Percentiles rank a stretch among this genome's conserved stretches.
phyloP scores from a whole-genome alignment of 106 monocot species.

The Platanthera guangdongensis region DNA sequence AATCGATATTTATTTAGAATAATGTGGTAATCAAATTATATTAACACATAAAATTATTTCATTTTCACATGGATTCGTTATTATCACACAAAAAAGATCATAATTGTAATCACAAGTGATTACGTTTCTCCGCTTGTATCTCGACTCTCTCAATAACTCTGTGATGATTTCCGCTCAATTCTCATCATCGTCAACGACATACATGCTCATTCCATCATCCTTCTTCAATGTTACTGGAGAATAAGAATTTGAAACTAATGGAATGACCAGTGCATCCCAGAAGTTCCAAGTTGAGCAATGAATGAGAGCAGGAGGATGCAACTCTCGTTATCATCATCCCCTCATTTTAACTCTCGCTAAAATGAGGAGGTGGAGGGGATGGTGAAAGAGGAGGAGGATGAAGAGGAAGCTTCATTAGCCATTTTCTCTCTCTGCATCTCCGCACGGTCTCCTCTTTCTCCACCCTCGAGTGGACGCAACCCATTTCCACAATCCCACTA shows the following conservation, averaged over 20 bases:
- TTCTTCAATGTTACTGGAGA: slow-evolving; percentile 23
- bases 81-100: no score
- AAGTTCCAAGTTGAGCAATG: slow-evolving; percentile 28
- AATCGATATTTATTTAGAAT: no score
- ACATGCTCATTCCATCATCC: no score
- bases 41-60: no score
- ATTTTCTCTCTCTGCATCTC: slow-evolving; percentile 47
- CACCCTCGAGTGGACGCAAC: slow-evolving; percentile 48
- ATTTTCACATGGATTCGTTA: no score
- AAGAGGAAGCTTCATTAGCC: slow-evolving; percentile 49
- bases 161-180: slow-evolving; percentile 45
- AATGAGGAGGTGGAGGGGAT: no score
- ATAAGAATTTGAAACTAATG: slow-evolving; percentile 12
- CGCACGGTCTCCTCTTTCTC: slow-evolving; percentile 59
- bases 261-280: slow-evolving; percentile 42
- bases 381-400: slow-evolving; percentile 20
- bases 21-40: no score
- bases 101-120: no score
- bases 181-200: no score
- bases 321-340: slow-evolving; percentile 20
- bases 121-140: no score
- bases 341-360: slow-evolving; percentile 12
- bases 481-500: no score
- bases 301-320: slow-evolving; percentile 41
- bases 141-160: no score